Evolutionary conservation across 768 basidiomycete species (phyloP).

Genomic region (Rubroboletus satanas): DNA sequence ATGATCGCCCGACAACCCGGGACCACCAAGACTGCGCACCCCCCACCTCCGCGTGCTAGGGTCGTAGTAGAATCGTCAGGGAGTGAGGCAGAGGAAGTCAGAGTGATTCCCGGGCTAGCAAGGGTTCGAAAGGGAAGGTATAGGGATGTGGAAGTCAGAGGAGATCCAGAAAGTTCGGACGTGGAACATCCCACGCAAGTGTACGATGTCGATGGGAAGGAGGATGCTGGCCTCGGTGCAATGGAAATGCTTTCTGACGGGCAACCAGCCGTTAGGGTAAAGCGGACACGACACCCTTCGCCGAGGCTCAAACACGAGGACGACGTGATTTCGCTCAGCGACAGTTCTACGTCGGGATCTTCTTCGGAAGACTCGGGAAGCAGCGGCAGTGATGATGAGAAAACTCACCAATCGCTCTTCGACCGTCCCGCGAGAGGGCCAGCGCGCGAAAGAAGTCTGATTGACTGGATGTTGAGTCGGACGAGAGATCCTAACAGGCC

Average conservation of each 20-base stretch:
- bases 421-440: constrained; percentile 21
- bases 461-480: constrained; percentile 66
- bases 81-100: constrained; percentile 36
- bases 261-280: constrained; percentile 19
- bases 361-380: constrained; percentile 16
- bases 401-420: constrained; percentile 34
- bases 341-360: constrained; percentile 5
- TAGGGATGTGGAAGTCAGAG: constrained; percentile 44
- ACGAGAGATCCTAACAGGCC: constrained; percentile 25
- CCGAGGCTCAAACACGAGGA: background rate
- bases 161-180: constrained; percentile 63
- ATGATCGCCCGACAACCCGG: constrained; percentile 41
- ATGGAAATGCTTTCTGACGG: constrained; percentile 11
- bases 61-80: constrained; percentile 12
- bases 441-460: constrained; percentile 44
- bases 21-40: constrained; percentile 10
- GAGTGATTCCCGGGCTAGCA: constrained; percentile 51
- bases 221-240: background rate
- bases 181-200: constrained; percentile 15
- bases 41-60: constrained; percentile 8
- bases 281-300: constrained; percentile 16
- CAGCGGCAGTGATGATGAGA: constrained; percentile 27
- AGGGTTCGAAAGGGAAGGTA: constrained; percentile 37
- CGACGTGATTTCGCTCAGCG: constrained; percentile 26
- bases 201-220: background rate